Base-by-base conservation (phyloP, 2,329 filamentous ascomycete species). In the Tolypocladium capitatum region DNA sequence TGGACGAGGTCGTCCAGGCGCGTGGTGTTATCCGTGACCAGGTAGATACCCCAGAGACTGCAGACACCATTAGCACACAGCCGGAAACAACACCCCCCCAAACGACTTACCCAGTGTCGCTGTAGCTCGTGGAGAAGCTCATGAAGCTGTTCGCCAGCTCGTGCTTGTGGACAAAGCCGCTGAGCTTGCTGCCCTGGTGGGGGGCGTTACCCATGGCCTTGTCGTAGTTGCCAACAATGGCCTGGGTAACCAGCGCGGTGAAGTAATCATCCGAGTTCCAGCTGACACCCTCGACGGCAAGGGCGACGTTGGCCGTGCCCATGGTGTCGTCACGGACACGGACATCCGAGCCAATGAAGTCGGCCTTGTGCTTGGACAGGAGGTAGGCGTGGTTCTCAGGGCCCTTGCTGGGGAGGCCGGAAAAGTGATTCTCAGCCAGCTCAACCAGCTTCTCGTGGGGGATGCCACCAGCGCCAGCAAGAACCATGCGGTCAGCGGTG, bases 231-330 rank as follows among this genome's bases (percentile, higher is more conserved):
- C 92, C 92, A 58, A 98, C 90, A 60, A 98, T 97, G 61, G 92
- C 92, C 77, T 98, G 92, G 50, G 92, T 88, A 57, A 98, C 91
- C 49, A 98, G 79, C 53, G 86, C 94, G 60, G 92, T 96, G 76
- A 96, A 98, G 80, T 98, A 98, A 73, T 97, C 91, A 53, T 94
- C 86, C 59, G 95, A 91, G 74, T 88, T 94, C 92, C 92, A 98
- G 84, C 89, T 94, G 49, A 98, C 92, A 81, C 92, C 92, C 78
- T 98, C 92, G 45, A 98, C 92, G 51, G 92, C 91, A 64, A 98
- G 89, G 63, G 94, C 92, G 60, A 98, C 94, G 78, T 98, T 91
- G 67, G 92, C 92, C 55, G 90, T 92, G 60, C 85, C 85, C 70
- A 97, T 86, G 61, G 85, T 94, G 72, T 98, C 92, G 66, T 98